Conservation (phyloP, 768 basidiomycete species). For the Rhodotorula babjevae region DNA sequence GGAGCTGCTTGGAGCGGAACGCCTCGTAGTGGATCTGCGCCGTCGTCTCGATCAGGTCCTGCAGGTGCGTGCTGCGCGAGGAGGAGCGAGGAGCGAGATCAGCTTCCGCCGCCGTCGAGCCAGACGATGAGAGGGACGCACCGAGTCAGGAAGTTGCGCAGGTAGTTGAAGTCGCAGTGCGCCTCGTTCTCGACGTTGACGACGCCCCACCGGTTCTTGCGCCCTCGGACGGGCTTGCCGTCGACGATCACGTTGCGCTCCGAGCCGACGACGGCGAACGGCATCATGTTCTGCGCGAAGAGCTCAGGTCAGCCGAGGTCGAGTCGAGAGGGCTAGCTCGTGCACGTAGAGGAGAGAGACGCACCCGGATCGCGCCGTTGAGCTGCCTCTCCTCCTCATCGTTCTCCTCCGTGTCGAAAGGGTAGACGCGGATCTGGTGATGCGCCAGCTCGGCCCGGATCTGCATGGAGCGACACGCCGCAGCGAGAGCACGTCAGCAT, state of each 20-base stretch:
- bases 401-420: constrained; percentile 92
- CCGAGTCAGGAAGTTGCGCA: constrained; percentile 94
- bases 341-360: not conserved
- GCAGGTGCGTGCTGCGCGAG: constrained; percentile 74
- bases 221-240: constrained; percentile 87
- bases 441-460: constrained; percentile 87
- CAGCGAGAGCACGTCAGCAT: not conserved
- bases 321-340: not conserved
- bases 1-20: constrained; percentile 95
- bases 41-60: constrained; percentile 97
- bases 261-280: constrained; percentile 96
- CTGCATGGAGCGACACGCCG: constrained; percentile 47
- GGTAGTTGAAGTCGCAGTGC: constrained; percentile 97
- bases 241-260: constrained; percentile 92
- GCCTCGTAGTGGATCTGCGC: constrained; percentile 99
- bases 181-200: constrained; percentile 94
- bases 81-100: not conserved
- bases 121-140: constrained; percentile 45
- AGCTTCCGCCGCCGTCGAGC: not conserved
- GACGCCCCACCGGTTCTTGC: constrained; percentile 97
- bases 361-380: constrained; percentile 81
- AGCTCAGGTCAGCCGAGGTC: not conserved
- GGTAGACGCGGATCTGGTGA: constrained; percentile 90
- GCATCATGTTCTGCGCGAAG: constrained; percentile 70
- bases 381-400: constrained; percentile 87